Evolutionary conservation across 2,329 filamentous ascomycete species (phyloP).

Genomic region (Endocalyx cinctus): DNA sequence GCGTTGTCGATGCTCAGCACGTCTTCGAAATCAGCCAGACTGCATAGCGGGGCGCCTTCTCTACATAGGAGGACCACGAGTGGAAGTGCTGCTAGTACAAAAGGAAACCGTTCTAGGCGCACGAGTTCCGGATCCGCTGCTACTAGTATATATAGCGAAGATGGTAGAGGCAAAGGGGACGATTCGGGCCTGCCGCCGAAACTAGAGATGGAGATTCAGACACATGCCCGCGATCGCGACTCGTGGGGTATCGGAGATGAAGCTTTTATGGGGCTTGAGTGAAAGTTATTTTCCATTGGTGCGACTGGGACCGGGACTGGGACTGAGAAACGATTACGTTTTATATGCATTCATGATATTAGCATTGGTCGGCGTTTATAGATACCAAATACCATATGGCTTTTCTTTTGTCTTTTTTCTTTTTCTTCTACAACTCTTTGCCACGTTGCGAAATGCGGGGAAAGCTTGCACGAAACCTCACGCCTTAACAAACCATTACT

Average conservation of each 20-base stretch:
- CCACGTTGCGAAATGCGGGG: no score
- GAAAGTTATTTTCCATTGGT: no score
- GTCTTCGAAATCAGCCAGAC: constrained; percentile 24
- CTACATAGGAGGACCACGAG: constrained; percentile 21
- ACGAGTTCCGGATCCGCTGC: background rate
- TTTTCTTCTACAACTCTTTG: no score
- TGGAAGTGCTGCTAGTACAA: constrained; percentile 7
- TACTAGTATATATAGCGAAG: background rate
- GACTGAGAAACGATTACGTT: background rate
- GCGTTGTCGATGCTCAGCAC: constrained; percentile 24
- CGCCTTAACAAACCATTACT: no score
- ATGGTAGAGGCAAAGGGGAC: constrained; percentile 13
- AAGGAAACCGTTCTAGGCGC: constrained; percentile 33
- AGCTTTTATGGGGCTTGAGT: constrained; percentile 77
- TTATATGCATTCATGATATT: background rate
- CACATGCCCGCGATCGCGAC: constrained; percentile 48
- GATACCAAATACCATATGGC: no score
- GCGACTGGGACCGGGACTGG: no score
- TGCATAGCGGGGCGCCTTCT: constrained; percentile 16
- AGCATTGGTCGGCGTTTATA: no score
- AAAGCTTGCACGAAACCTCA: no score
- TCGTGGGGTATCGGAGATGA: constrained; percentile 82
- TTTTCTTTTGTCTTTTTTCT: no score
- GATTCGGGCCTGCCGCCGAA: constrained; percentile 23
- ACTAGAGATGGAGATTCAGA: constrained; percentile 49